A percentile compares a stretch with the other conserved stretches of the same genome.
Evolutionary conservation across 2,329 filamentous ascomycete species (phyloP).

Genomic region (Celoporthe dispersa): DNA sequence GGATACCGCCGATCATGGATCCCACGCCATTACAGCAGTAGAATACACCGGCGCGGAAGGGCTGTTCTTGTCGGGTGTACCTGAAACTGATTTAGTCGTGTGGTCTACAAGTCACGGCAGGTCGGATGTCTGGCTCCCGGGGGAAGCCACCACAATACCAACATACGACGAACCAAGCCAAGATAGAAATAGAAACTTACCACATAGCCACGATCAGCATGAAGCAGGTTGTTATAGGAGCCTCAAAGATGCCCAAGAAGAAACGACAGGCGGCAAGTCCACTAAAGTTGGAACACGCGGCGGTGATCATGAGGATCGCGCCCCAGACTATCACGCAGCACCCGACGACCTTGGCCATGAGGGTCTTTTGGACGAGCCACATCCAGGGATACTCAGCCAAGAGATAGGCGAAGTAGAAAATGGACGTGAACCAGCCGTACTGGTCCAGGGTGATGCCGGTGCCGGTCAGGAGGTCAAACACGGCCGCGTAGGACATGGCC

Average conservation of each 20-base stretch:
- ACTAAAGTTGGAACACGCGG: slow-evolving; percentile 46
- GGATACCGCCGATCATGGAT: slow-evolving; percentile 42
- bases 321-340: slow-evolving; percentile 43
- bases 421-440: slow-evolving; percentile 59
- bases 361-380: slow-evolving; percentile 41
- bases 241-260: slow-evolving; percentile 52
- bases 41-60: slow-evolving; percentile 50
- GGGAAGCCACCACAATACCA: too few relatives aligned
- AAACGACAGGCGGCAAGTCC: slow-evolving; percentile 50
- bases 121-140: not conserved
- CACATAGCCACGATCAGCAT: slow-evolving; percentile 57
- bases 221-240: slow-evolving; percentile 52
- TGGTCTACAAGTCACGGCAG: not conserved
- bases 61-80: slow-evolving; percentile 51
- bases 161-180: too few relatives aligned
- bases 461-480: slow-evolving; percentile 57
- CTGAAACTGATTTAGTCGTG: slow-evolving; percentile 25
- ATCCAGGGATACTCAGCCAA: slow-evolving; percentile 46
- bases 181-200: slow-evolving; percentile 28
- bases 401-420: slow-evolving; percentile 59
- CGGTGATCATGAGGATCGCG: slow-evolving; percentile 47
- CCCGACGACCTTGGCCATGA: slow-evolving; percentile 42
- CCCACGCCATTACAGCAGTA: slow-evolving; percentile 47
- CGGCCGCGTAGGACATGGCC: slow-evolving; percentile 56
- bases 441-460: slow-evolving; percentile 51